phyloP scores from a whole-genome alignment of 495 filamentous ascomycete species.

The Lasiosphaeria miniovina region DNA sequence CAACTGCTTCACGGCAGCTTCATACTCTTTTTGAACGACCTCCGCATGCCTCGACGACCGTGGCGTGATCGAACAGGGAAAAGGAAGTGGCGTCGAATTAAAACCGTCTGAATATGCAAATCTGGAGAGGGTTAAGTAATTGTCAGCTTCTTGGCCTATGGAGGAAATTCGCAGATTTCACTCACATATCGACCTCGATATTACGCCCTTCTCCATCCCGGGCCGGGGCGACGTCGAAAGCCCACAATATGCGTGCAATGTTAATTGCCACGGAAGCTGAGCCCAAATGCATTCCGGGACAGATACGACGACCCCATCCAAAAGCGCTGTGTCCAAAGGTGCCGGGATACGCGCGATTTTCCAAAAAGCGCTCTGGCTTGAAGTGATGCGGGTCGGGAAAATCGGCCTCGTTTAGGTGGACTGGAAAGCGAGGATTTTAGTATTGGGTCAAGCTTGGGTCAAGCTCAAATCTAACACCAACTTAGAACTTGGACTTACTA shows the following conservation, averaged over 20 bases:
- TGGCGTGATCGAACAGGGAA: conserved; percentile 42
- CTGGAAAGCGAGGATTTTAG: conserved; percentile 5
- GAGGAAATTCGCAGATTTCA: not conserved
- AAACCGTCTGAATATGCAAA: conserved; percentile 52
- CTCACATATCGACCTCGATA: conserved; percentile 48
- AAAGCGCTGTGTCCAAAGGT: conserved; percentile 55
- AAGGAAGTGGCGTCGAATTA: conserved; percentile 50
- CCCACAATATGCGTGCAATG: conserved; percentile 56
- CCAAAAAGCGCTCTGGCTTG: conserved; percentile 42
- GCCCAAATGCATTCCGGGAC: conserved; percentile 53
- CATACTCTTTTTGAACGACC: conserved; percentile 32
- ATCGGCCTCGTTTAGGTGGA: conserved; percentile 57
- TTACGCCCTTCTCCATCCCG: conserved; percentile 43
- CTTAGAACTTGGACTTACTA: conserved; percentile 33
- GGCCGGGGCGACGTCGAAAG: conserved; percentile 45
- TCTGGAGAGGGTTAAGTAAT: conserved; percentile 16
- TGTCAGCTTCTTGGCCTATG: not conserved
- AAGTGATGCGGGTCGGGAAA: conserved; percentile 56
- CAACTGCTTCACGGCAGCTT: conserved; percentile 27
- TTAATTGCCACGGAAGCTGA: conserved; percentile 48
- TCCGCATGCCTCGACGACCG: conserved; percentile 30
- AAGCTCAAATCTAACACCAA: not conserved
- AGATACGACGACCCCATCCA: conserved; percentile 57
- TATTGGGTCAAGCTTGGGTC: conserved; percentile 17
- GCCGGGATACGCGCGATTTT: conserved; percentile 46